Percentiles rank a stretch among this genome's conserved stretches.
These are phyloP conservation scores for Diaporthe sp. DNA, from an alignment of 2,329 filamentous ascomycete genomes.

Conservation along the genomic window DNA sequence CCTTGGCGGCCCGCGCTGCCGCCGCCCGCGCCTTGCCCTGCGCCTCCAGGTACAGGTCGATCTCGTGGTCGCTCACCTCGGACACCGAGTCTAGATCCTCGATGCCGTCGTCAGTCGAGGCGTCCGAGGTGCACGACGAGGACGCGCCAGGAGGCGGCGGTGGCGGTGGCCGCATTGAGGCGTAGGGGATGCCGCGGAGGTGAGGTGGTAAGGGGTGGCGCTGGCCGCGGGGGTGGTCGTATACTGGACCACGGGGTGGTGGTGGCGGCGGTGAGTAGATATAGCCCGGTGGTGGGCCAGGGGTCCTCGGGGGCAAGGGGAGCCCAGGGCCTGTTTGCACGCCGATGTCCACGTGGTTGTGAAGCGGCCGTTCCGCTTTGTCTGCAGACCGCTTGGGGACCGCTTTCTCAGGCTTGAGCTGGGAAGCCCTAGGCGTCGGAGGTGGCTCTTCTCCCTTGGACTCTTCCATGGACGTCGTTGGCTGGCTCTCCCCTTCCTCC, in stretches of 20 bases:
- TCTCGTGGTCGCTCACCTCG: constrained; percentile 48
- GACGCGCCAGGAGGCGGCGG: neutral
- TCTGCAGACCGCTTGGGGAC: neutral
- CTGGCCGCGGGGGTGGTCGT: constrained; percentile 24
- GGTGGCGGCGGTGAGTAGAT: constrained; percentile 26
- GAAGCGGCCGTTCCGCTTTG: neutral
- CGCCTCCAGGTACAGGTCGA: constrained; percentile 47
- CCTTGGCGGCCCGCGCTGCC: constrained; percentile 8
- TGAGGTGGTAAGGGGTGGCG: constrained; percentile 28
- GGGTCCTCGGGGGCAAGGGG: neutral
- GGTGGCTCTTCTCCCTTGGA: neutral
- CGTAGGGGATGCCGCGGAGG: constrained; percentile 1
- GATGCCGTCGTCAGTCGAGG: constrained; percentile 40
- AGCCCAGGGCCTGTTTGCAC: constrained; percentile 40
- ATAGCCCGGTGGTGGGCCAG: constrained; percentile 14
- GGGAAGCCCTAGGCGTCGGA: constrained; percentile 19
- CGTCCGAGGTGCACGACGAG: constrained; percentile 12
- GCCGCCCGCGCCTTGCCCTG: constrained; percentile 18
- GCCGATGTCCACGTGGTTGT: constrained; percentile 32
- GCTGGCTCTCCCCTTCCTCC: constrained; percentile 12
- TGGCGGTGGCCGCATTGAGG: neutral
- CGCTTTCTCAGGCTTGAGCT: neutral
- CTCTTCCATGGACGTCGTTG: constrained; percentile 22
- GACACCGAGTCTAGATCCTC: constrained; percentile 46
- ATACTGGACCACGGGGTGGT: constrained; percentile 19